A percentile compares a stretch with the other conserved stretches of the same genome.
Conservation (phyloP, 768 basidiomycete genomes). For the Thelephora ganbajun region DNA sequence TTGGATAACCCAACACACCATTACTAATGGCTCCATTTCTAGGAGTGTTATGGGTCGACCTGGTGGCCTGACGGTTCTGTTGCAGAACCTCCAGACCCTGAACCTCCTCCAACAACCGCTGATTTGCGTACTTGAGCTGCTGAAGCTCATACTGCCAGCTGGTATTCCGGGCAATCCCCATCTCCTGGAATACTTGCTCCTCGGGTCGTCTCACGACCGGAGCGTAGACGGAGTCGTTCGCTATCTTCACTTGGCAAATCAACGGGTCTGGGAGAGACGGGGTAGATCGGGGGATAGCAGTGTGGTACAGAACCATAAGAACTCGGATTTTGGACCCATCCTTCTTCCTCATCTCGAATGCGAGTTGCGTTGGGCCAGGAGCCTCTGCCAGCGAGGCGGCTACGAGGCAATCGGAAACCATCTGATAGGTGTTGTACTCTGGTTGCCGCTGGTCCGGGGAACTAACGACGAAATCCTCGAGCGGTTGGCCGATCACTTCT, state of each 20-base stretch:
- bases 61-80: too few relatives aligned
- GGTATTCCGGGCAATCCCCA: constrained; percentile 49
- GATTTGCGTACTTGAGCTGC: constrained; percentile 63
- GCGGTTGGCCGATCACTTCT: constrained; percentile 36
- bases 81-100: constrained; percentile 20
- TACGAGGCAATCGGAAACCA: not conserved
- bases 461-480: constrained; percentile 24
- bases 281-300: constrained; percentile 5
- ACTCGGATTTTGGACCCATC: constrained; percentile 18
- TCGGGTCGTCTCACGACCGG: constrained; percentile 7
- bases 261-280: constrained; percentile 5
- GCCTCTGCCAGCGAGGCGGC: constrained; percentile 6
- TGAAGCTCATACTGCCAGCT: constrained; percentile 94
- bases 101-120: constrained; percentile 47
- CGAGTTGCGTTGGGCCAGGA: constrained; percentile 14
- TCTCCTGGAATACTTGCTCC: constrained; percentile 55
- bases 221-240: constrained; percentile 1
- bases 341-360: constrained; percentile 26
- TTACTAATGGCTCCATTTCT: too few relatives aligned
- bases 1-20: too few relatives aligned
- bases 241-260: constrained; percentile 16
- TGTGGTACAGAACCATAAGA: constrained; percentile 24
- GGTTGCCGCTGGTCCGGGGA: not conserved
- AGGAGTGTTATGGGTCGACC: too few relatives aligned
- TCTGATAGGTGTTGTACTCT: not conserved